Conservation (phyloP, 139 green algal species). For the Pleodorina starrii region DNA sequence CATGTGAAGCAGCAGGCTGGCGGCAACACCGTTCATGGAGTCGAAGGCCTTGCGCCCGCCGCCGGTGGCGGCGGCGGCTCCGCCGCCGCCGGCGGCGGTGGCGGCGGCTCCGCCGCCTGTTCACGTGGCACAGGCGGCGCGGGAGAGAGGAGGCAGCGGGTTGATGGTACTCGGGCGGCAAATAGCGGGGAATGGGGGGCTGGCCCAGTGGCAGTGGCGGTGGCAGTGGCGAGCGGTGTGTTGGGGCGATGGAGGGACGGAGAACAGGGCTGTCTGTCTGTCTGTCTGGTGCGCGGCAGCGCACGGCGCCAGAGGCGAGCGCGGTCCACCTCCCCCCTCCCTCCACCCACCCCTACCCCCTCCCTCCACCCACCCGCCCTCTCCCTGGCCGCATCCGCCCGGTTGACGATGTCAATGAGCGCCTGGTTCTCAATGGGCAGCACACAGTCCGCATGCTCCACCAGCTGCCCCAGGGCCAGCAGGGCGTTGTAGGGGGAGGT, state of each 20-base stretch:
- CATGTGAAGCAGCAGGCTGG: conserved; percentile 83
- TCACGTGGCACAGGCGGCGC: not conserved
- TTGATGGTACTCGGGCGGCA: too few species aligned
- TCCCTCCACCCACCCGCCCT: not conserved
- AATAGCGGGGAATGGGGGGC: too few species aligned
- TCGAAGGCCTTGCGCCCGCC: conserved; percentile 74
- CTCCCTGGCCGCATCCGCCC: not conserved
- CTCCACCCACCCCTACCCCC: too few species aligned
- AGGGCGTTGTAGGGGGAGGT: conserved; percentile 92
- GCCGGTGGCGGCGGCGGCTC: not conserved
- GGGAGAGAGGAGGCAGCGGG: not conserved
- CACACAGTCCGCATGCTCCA: conserved; percentile 83
- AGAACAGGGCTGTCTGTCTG: too few species aligned
- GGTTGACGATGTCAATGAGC: conserved; percentile 82
- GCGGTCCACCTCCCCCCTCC: too few species aligned
- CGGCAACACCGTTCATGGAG: conserved; percentile 84
- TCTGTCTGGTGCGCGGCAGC: too few species aligned
- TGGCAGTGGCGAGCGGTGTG: too few species aligned
- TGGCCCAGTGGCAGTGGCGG: too few species aligned
- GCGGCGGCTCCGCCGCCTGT: not conserved
- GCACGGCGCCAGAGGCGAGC: too few species aligned
- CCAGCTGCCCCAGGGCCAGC: conserved; percentile 74
- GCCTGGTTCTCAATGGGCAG: conserved; percentile 91
- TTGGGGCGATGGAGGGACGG: too few species aligned
- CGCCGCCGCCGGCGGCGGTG: not conserved